A percentile compares a stretch with the other conserved stretches of the same genome.
These are phyloP conservation scores for Suillus discolor DNA, from an alignment of 768 basidiomycete species.

Conservation along the genomic window DNA sequence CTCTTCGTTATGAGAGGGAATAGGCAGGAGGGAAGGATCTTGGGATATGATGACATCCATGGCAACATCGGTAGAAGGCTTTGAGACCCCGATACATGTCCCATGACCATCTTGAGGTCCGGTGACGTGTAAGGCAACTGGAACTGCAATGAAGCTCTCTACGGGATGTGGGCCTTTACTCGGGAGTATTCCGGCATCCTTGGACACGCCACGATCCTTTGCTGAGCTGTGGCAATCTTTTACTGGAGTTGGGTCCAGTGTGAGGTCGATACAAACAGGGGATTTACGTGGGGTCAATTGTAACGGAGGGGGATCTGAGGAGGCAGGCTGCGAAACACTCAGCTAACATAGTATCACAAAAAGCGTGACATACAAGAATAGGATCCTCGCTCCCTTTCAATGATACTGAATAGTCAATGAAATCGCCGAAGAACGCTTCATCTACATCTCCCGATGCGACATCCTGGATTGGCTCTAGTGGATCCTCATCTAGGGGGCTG, in stretches of 20 bases:
- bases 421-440: conserved; percentile 6
- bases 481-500: background rate
- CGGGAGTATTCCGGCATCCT: background rate
- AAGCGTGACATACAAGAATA: background rate
- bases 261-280: conserved; percentile 47
- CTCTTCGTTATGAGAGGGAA: background rate
- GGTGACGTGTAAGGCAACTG: background rate
- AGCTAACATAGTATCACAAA: conserved; percentile 1
- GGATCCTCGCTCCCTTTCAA: conserved; percentile 10
- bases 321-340: conserved; percentile 16
- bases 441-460: background rate
- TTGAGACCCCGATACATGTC: background rate
- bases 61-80: background rate
- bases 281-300: conserved; percentile 24
- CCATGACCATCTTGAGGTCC: background rate
- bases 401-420: conserved; percentile 8
- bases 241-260: conserved; percentile 32
- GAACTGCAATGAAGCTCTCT: background rate
- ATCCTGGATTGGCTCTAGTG: background rate
- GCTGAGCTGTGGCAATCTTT: conserved; percentile 4
- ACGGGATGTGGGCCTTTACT: background rate
- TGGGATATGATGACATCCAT: background rate
- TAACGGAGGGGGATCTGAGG: background rate
- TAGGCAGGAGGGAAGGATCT: background rate
- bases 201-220: background rate